Conservation (phyloP, 2,329 filamentous ascomycete species). For the Alternaria sp. region DNA sequence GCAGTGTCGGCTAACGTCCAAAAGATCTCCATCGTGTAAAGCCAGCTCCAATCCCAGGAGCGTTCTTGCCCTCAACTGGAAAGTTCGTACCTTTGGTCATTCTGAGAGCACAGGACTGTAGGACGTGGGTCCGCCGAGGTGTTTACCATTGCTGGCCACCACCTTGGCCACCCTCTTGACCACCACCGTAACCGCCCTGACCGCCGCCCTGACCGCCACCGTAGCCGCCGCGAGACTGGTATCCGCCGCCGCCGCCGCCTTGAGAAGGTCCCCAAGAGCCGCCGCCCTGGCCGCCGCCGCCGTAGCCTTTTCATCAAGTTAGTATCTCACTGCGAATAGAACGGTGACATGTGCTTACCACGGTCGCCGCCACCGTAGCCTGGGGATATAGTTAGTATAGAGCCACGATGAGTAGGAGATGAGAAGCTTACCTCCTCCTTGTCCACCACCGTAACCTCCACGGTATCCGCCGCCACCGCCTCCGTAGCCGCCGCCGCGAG, state of each 20-base stretch:
- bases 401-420: background rate
- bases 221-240: conserved; percentile 41
- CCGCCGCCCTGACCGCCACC: conserved; percentile 35
- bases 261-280: conserved; percentile 28
- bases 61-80: conserved; percentile 14
- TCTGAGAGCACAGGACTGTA: conserved; percentile 20
- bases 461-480: conserved; percentile 38
- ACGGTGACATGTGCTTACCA: conserved; percentile 32
- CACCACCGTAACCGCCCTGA: conserved; percentile 24
- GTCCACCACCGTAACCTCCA: conserved; percentile 34
- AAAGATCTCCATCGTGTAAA: conserved; percentile 17
- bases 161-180: conserved; percentile 38
- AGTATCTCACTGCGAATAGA: background rate
- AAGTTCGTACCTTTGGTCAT: conserved; percentile 10
- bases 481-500: conserved; percentile 43
- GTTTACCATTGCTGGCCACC: conserved; percentile 47
- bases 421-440: conserved; percentile 29
- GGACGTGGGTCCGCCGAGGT: conserved; percentile 4
- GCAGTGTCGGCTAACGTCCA: conserved; percentile 31
- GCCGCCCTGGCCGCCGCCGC: conserved; percentile 38
- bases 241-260: conserved; percentile 41
- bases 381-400: conserved; percentile 7
- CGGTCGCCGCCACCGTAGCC: conserved; percentile 39
- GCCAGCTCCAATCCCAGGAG: conserved; percentile 10
- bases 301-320: conserved; percentile 17